Conservation (phyloP, 768 basidiomycete genomes). For the Suillus clintonianus region DNA sequence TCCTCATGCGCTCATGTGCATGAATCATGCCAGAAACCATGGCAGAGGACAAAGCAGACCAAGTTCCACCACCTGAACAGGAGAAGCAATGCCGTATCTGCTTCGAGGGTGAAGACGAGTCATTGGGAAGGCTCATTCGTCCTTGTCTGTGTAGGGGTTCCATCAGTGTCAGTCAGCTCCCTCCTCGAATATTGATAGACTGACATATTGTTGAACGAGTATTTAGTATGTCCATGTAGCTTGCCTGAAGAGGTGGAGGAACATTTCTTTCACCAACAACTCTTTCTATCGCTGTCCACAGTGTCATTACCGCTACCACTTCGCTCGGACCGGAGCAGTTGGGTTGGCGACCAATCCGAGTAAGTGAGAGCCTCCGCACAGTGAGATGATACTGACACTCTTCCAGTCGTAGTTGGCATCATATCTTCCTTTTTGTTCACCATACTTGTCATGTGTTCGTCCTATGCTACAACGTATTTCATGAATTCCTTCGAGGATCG, state of each 20-base stretch:
- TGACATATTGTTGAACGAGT: slow-evolving; percentile 21
- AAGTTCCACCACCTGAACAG: slow-evolving; percentile 19
- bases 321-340: slow-evolving; percentile 66
- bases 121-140: slow-evolving; percentile 74
- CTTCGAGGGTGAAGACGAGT: slow-evolving; percentile 63
- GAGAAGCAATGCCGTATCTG: slow-evolving; percentile 86
- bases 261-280: slow-evolving; percentile 55
- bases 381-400: slow-evolving; percentile 13
- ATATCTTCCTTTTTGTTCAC: slow-evolving; percentile 66
- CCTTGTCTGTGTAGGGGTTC: slow-evolving; percentile 73
- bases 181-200: not conserved
- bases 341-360: slow-evolving; percentile 81
- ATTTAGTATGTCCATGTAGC: slow-evolving; percentile 75
- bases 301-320: slow-evolving; percentile 77
- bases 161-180: slow-evolving; percentile 53
- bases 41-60: slow-evolving; percentile 17
- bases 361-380: slow-evolving; percentile 30
- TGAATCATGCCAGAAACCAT: not conserved
- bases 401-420: slow-evolving; percentile 56
- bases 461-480: slow-evolving; percentile 69
- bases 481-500: slow-evolving; percentile 62
- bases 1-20: not conserved
- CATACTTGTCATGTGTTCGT: slow-evolving; percentile 64
- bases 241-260: slow-evolving; percentile 78
- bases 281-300: slow-evolving; percentile 83